Percentiles rank a stretch among this genome's conserved stretches.
These are phyloP conservation scores for Starmerella sp. DNA, from an alignment of 805 yeast species.

Conservation along the genomic window DNA sequence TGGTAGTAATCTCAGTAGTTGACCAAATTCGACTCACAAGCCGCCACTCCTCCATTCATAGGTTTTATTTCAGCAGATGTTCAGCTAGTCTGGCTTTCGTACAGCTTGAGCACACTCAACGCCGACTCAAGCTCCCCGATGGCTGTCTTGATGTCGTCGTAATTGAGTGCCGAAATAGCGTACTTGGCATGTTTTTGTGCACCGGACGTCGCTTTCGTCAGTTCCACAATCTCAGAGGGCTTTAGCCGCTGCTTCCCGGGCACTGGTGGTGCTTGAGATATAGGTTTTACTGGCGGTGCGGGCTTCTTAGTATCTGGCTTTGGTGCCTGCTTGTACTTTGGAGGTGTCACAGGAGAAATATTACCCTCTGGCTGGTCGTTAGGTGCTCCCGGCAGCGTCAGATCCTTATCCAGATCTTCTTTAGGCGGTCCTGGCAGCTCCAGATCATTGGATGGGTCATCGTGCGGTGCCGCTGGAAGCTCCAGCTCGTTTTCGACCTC, in stretches of 20 bases:
- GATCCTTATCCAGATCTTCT: conserved; percentile 5
- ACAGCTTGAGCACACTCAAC: conserved; percentile 28
- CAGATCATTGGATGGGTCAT: not conserved
- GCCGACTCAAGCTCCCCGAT: conserved; percentile 43
- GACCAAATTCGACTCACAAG: too few relatives aligned
- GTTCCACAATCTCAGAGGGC: conserved; percentile 25
- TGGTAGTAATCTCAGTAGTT: too few relatives aligned
- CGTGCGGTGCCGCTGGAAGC: conserved; percentile 7
- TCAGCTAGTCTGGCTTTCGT: not conserved
- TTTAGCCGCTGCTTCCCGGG: not conserved
- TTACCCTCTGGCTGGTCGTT: conserved; percentile 14
- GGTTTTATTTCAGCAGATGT: too few relatives aligned
- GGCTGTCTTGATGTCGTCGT: conserved; percentile 60
- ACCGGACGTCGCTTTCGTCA: conserved; percentile 30
- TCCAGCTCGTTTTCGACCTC: not conserved
- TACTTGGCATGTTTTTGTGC: conserved; percentile 58
- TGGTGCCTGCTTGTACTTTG: conserved; percentile 8
- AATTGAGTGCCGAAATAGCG: conserved; percentile 63
- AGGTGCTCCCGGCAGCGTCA: conserved; percentile 17
- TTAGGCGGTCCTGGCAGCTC: conserved; percentile 12
- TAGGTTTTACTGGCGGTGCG: conserved; percentile 6
- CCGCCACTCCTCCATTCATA: too few relatives aligned
- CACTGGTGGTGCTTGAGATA: not conserved
- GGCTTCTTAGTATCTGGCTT: not conserved
- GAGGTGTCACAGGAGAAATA: not conserved